Percentiles rank a stretch among this genome's conserved stretches.
Conservation (phyloP, 805 yeast species). For the Nakazawaea holstii region DNA sequence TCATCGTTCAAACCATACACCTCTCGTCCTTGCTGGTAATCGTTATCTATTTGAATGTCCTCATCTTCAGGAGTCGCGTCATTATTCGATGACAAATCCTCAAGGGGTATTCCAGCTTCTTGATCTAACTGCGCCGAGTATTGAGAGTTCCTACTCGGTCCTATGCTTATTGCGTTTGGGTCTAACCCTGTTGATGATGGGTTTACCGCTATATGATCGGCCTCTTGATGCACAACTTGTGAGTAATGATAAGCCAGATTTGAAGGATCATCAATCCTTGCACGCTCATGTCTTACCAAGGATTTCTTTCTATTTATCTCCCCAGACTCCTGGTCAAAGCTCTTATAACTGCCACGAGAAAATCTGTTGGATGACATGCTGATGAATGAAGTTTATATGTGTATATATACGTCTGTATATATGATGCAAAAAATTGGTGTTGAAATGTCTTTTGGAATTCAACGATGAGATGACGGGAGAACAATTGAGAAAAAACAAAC, state of each 20-base stretch:
- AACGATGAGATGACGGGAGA: no score
- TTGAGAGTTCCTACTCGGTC: neutral
- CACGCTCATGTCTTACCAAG: slow-evolving; percentile 81
- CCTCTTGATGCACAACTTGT: slow-evolving; percentile 64
- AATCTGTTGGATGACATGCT: neutral
- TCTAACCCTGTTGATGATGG: slow-evolving; percentile 74
- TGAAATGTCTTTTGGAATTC: no score
- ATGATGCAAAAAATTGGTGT: neutral
- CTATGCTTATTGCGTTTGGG: slow-evolving; percentile 28
- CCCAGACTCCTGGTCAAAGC: slow-evolving; percentile 23
- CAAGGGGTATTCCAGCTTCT: slow-evolving; percentile 16
- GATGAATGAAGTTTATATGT: neutral
- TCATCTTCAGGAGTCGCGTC: neutral
- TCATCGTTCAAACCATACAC: slow-evolving; percentile 62
- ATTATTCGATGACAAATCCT: slow-evolving; percentile 11
- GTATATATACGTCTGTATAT: neutral
- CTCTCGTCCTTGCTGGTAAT: slow-evolving; percentile 36
- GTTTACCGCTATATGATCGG: slow-evolving; percentile 54
- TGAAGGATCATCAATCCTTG: slow-evolving; percentile 38
- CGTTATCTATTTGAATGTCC: neutral
- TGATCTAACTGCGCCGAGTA: neutral
- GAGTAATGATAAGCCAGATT: slow-evolving; percentile 78
- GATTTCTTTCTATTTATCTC: slow-evolving; percentile 52
- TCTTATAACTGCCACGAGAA: slow-evolving; percentile 1
- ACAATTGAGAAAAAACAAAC: no score